These are phyloP conservation scores for Apiospora saccharicola DNA, from an alignment of 2,329 filamentous ascomycete genomes.

Conservation along the genomic window DNA sequence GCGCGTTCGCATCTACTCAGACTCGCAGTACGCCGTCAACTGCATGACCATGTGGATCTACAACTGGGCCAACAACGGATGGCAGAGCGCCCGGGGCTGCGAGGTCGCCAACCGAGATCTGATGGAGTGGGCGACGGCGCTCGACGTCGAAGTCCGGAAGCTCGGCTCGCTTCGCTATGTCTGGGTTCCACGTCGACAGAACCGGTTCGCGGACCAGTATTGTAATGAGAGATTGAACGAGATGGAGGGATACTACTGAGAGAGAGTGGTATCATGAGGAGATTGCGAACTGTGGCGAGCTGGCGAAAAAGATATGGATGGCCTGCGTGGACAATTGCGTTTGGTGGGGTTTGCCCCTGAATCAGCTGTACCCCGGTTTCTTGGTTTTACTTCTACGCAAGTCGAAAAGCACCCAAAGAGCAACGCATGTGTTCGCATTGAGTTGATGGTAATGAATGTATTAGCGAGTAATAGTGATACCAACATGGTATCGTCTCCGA, in stretches of 20 bases:
- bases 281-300: neutral
- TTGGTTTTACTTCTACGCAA: neutral
- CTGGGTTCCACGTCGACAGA: slow-evolving; percentile 44
- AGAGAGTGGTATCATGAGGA: too few species aligned
- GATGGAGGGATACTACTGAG: neutral
- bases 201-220: slow-evolving; percentile 40
- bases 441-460: too few species aligned
- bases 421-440: neutral
- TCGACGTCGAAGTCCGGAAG: slow-evolving; percentile 37
- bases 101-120: slow-evolving; percentile 47
- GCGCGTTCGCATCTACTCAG: slow-evolving; percentile 42
- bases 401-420: neutral
- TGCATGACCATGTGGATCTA: slow-evolving; percentile 44
- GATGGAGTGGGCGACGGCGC: slow-evolving; percentile 38
- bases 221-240: slow-evolving; percentile 44
- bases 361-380: too few species aligned
- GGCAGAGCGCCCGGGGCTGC: slow-evolving; percentile 39
- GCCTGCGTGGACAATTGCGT: too few species aligned
- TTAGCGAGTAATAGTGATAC: too few species aligned
- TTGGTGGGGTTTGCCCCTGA: neutral
- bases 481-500: too few species aligned
- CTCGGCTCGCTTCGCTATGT: slow-evolving; percentile 42
- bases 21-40: slow-evolving; percentile 45
- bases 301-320: neutral
- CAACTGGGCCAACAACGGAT: slow-evolving; percentile 44